phyloP scores from a whole-genome alignment of 495 filamentous ascomycete species.

The Penicillium dipodomyicola region DNA sequence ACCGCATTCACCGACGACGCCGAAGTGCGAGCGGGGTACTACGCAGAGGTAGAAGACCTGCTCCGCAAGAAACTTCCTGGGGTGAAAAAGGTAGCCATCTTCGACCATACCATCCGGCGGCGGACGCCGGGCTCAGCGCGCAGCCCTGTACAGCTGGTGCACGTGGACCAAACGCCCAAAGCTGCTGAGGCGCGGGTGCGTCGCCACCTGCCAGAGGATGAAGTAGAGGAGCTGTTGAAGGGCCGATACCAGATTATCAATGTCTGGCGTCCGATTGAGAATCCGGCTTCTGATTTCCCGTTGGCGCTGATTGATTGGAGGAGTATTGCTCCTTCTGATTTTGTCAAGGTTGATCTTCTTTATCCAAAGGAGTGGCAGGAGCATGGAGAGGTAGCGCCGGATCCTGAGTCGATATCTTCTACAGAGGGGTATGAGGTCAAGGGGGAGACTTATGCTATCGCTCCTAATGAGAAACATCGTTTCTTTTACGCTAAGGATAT shows the following conservation, averaged over 20 bases:
- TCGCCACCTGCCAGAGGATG: constrained; percentile 54
- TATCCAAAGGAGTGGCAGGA: constrained; percentile 69
- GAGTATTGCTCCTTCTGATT: constrained; percentile 58
- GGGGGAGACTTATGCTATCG: constrained; percentile 14
- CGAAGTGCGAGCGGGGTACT: constrained; percentile 65
- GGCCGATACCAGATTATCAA: constrained; percentile 80
- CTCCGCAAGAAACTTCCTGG: constrained; percentile 62
- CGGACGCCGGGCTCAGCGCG: constrained; percentile 50
- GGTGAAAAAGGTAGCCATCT: constrained; percentile 63
- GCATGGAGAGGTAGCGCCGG: constrained; percentile 65
- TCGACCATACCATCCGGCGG: constrained; percentile 89
- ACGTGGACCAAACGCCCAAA: constrained; percentile 75
- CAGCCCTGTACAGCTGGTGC: constrained; percentile 64
- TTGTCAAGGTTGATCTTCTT: constrained; percentile 69
- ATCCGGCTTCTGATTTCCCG: constrained; percentile 64
- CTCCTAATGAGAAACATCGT: constrained; percentile 15
- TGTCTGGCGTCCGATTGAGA: constrained; percentile 80
- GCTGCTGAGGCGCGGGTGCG: constrained; percentile 62
- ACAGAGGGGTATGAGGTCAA: constrained; percentile 56
- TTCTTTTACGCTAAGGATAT: constrained; percentile 16
- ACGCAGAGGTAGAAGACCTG: constrained; percentile 72
- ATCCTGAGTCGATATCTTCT: constrained; percentile 64
- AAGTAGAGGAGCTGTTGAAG: constrained; percentile 57
- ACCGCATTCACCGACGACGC: constrained; percentile 43
- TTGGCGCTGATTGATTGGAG: constrained; percentile 66